phyloP scores from a whole-genome alignment of 176 grass and related monocot species.

The Hsuehochloa calcarea region DNA sequence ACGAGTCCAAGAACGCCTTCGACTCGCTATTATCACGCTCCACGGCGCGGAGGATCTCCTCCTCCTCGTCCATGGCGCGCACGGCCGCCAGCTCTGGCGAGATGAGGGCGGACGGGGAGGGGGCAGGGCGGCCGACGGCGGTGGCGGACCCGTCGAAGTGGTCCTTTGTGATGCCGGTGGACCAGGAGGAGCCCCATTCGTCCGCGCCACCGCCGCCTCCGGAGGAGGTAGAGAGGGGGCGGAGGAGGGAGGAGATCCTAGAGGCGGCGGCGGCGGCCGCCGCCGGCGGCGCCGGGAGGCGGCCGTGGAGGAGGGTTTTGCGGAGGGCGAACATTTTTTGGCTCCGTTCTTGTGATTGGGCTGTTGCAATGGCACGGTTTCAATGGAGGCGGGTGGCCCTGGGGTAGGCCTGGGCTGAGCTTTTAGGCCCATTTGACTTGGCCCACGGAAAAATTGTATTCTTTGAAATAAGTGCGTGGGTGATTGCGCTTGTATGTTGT shows the following conservation, averaged over 20 bases:
- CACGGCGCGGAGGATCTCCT: slow-evolving; percentile 42
- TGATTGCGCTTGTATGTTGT: background rate
- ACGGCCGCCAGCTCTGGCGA: slow-evolving; percentile 38
- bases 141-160: slow-evolving; percentile 76
- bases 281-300: slow-evolving; percentile 45
- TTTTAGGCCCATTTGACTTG: slow-evolving; percentile 17
- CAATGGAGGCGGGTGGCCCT: slow-evolving; percentile 14
- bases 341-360: slow-evolving; percentile 32
- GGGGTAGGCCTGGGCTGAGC: background rate
- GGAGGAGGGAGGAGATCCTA: slow-evolving; percentile 49
- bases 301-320: slow-evolving; percentile 64
- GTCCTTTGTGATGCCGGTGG: slow-evolving; percentile 80
- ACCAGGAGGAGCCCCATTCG: slow-evolving; percentile 86
- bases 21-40: slow-evolving; percentile 36
- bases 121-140: slow-evolving; percentile 20
- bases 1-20: slow-evolving; percentile 64
- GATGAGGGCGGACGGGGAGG: slow-evolving; percentile 16
- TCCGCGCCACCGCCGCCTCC: slow-evolving; percentile 31
- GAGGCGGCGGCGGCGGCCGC: slow-evolving; percentile 12
- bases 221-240: slow-evolving; percentile 18
- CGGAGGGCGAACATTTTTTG: slow-evolving; percentile 50
- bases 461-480: background rate
- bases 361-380: slow-evolving; percentile 25
- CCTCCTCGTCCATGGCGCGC: slow-evolving; percentile 62
- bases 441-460: background rate